phyloP scores from a whole-genome alignment of 2,329 filamentous ascomycete species.

The Ilyonectria mors-panacis region DNA sequence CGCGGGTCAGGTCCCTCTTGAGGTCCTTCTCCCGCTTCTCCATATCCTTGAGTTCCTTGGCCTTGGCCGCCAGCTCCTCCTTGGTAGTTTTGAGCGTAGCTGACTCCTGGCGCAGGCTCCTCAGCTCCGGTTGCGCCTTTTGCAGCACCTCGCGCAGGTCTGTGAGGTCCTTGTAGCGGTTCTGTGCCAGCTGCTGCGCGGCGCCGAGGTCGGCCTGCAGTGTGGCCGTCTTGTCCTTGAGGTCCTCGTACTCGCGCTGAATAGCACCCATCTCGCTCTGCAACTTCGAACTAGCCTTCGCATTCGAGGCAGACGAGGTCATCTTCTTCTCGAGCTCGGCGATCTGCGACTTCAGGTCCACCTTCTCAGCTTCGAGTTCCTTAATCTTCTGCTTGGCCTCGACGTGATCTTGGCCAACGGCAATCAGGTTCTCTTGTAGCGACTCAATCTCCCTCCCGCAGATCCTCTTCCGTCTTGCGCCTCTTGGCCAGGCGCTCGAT shows the following conservation, averaged over 20 bases:
- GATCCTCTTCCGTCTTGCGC: constrained; percentile 81
- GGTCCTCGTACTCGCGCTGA: constrained; percentile 72
- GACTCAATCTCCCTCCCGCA: constrained; percentile 91
- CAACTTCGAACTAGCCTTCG: constrained; percentile 67
- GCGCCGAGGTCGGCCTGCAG: constrained; percentile 89
- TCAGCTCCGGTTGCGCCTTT: constrained; percentile 89
- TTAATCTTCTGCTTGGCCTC: constrained; percentile 85
- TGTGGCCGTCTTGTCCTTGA: constrained; percentile 78
- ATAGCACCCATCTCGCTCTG: constrained; percentile 72
- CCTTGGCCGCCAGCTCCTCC: constrained; percentile 76
- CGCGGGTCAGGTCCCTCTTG: constrained; percentile 78
- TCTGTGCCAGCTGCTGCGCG: constrained; percentile 88
- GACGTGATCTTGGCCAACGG: constrained; percentile 87
- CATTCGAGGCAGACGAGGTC: constrained; percentile 52
- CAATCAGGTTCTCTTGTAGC: constrained; percentile 83
- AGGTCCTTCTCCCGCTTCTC: constrained; percentile 89
- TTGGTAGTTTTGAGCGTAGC: constrained; percentile 80
- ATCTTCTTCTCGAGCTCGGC: constrained; percentile 80
- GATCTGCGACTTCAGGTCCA: constrained; percentile 73
- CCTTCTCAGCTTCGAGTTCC: constrained; percentile 78
- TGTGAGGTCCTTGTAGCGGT: constrained; percentile 88
- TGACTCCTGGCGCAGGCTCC: constrained; percentile 82
- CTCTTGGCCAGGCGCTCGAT: constrained; percentile 81
- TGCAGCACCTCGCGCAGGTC: constrained; percentile 85
- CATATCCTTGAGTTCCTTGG: constrained; percentile 77